Evolutionary conservation across 192 early-diverging fungal genomes (phyloP).

Genomic region (Mortierella hygrophila): DNA sequence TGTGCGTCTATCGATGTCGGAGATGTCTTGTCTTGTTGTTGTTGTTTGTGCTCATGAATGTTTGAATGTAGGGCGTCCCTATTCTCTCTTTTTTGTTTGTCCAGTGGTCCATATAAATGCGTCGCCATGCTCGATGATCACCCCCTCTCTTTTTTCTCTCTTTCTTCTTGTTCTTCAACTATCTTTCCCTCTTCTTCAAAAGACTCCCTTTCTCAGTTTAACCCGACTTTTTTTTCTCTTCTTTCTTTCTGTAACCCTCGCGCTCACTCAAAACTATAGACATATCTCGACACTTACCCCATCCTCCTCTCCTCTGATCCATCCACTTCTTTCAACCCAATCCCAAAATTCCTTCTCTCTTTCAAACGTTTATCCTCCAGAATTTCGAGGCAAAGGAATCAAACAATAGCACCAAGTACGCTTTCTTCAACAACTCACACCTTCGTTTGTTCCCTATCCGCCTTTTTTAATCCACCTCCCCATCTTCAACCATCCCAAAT

Average conservation of each 20-base stretch:
- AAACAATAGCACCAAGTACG: neutral
- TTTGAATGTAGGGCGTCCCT: neutral
- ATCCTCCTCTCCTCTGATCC: neutral
- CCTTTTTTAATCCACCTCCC: neutral
- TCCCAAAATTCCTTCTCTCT: neutral
- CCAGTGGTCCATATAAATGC: slow-evolving; percentile 11
- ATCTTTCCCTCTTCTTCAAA: neutral
- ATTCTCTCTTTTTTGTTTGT: neutral
- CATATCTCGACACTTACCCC: neutral
- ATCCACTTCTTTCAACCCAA: neutral
- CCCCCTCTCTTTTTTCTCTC: neutral
- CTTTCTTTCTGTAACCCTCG: neutral
- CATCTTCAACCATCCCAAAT: neutral
- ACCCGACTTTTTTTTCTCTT: neutral
- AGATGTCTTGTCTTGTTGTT: neutral
- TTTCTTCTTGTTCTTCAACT: neutral
- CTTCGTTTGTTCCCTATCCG: neutral
- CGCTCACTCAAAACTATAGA: neutral
- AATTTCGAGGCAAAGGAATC: neutral
- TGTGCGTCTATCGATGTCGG: neutral
- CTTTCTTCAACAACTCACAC: neutral
- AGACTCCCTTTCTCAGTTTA: slow-evolving; percentile 5
- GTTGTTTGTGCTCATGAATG: neutral
- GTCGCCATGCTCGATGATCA: neutral
- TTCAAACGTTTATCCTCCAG: neutral